These are phyloP conservation scores for Wickerhamiella kurtzmanii DNA, from an alignment of 805 yeast species.

Conservation along the genomic window DNA sequence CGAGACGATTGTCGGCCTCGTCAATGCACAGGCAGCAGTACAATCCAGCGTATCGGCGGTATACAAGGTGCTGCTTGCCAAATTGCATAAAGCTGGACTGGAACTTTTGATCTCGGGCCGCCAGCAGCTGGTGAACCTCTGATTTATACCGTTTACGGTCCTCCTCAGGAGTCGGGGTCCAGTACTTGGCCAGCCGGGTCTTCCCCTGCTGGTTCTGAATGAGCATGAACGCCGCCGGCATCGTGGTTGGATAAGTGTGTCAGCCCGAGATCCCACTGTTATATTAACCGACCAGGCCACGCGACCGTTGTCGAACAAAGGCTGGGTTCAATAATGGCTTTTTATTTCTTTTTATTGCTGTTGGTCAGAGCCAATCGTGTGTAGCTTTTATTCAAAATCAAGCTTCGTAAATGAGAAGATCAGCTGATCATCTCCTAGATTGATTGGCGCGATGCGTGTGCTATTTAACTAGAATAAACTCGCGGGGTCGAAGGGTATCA, in stretches of 20 bases:
- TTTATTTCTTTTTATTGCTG: too few species aligned
- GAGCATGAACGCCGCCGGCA: slow-evolving; percentile 70
- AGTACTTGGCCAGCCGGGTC: slow-evolving; percentile 77
- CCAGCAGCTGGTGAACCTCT: slow-evolving; percentile 66
- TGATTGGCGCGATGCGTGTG: too few species aligned
- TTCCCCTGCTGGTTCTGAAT: slow-evolving; percentile 92
- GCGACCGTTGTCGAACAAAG: too few species aligned
- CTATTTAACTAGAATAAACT: too few species aligned
- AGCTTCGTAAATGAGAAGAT: too few species aligned
- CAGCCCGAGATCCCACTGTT: background rate
- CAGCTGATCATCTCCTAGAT: too few species aligned
- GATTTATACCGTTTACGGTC: slow-evolving; percentile 37
- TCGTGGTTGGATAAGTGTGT: slow-evolving; percentile 19
- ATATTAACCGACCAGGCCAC: too few species aligned
- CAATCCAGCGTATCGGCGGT: slow-evolving; percentile 82
- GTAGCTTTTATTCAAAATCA: too few species aligned
- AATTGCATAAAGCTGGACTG: slow-evolving; percentile 74
- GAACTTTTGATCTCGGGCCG: slow-evolving; percentile 69
- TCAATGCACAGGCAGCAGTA: slow-evolving; percentile 80
- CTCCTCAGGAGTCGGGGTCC: slow-evolving; percentile 31
- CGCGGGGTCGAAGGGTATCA: too few species aligned
- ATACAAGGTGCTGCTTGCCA: slow-evolving; percentile 55
- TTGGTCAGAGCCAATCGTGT: too few species aligned
- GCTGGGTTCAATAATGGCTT: too few species aligned
- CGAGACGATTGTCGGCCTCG: slow-evolving; percentile 64